Conservation (phyloP, 2,329 filamentous ascomycete genomes). For the Pseudopithomyces chartarum region DNA sequence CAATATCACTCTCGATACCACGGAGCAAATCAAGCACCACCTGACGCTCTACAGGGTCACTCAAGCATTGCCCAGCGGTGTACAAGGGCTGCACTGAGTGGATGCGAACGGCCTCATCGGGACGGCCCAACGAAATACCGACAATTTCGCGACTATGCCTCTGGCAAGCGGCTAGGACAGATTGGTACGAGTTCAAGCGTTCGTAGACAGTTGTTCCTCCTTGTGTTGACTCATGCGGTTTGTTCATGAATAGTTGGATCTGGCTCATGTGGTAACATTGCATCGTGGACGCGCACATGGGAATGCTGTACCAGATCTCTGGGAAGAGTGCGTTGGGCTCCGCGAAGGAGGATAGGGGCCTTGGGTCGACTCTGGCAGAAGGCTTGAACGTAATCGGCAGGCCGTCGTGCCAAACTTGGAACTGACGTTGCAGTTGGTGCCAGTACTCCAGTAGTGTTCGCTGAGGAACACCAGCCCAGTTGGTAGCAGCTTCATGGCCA, state of each 20-base stretch:
- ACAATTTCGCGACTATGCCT: constrained; percentile 66
- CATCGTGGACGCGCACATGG: constrained; percentile 69
- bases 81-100: constrained; percentile 65
- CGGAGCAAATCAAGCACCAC: constrained; percentile 61
- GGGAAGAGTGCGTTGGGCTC: constrained; percentile 50
- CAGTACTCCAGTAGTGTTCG: constrained; percentile 58
- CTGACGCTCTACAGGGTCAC: constrained; percentile 58
- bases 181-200: constrained; percentile 61
- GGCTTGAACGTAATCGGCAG: constrained; percentile 65
- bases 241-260: constrained; percentile 65
- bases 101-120: constrained; percentile 62
- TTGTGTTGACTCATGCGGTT: constrained; percentile 60
- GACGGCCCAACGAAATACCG: constrained; percentile 62
- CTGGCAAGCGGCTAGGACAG: constrained; percentile 60
- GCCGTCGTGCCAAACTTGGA: constrained; percentile 64
- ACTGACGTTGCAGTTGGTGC: constrained; percentile 60
- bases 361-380: constrained; percentile 55
- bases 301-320: constrained; percentile 67
- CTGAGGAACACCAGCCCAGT: constrained; percentile 54
- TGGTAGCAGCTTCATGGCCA: constrained; percentile 41
- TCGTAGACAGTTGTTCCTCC: constrained; percentile 58
- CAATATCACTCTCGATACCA: constrained; percentile 66
- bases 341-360: constrained; percentile 27
- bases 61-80: constrained; percentile 66
- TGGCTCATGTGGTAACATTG: constrained; percentile 69